A percentile compares a stretch with the other conserved stretches of the same genome.
Evolutionary conservation across 2,329 filamentous ascomycete genomes (phyloP).

Genomic region (Keithomyces neogunnii): DNA sequence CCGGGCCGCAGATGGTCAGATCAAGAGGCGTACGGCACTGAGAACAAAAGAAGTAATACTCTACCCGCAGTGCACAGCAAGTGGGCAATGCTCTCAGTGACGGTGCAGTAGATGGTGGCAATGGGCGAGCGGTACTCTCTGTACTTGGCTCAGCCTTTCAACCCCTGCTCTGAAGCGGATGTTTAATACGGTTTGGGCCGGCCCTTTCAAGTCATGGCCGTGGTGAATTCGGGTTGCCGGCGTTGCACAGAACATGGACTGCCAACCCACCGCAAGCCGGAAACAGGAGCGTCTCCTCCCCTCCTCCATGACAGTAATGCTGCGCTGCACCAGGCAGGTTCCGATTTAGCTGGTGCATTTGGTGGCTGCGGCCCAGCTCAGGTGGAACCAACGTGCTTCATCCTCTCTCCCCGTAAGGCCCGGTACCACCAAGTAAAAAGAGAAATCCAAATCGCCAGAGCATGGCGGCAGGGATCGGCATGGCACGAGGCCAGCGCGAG

Average conservation of each 20-base stretch:
- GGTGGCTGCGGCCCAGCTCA: neutral
- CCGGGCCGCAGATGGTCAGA: neutral
- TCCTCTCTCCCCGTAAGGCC: too few species aligned
- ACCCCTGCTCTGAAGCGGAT: neutral
- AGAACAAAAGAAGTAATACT: neutral
- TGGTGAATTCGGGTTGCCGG: neutral
- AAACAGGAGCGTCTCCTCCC: neutral
- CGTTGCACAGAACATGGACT: neutral
- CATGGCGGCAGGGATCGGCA: neutral
- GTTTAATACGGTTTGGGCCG: conserved; percentile 1
- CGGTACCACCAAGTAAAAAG: too few species aligned
- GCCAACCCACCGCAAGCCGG: neutral
- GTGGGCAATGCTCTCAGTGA: neutral
- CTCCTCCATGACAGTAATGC: too few species aligned
- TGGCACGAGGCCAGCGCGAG: neutral
- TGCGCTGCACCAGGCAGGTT: neutral
- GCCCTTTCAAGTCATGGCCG: neutral
- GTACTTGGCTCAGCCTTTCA: neutral
- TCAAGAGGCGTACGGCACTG: neutral
- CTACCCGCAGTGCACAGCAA: neutral
- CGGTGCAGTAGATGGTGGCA: neutral
- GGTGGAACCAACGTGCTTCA: neutral
- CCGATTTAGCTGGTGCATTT: neutral
- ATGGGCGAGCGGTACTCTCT: neutral
- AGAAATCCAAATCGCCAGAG: neutral